These are phyloP conservation scores for Pterocarpus macrocarpus DNA, from an alignment of 306 rosid genomes.

Conservation along the genomic window DNA sequence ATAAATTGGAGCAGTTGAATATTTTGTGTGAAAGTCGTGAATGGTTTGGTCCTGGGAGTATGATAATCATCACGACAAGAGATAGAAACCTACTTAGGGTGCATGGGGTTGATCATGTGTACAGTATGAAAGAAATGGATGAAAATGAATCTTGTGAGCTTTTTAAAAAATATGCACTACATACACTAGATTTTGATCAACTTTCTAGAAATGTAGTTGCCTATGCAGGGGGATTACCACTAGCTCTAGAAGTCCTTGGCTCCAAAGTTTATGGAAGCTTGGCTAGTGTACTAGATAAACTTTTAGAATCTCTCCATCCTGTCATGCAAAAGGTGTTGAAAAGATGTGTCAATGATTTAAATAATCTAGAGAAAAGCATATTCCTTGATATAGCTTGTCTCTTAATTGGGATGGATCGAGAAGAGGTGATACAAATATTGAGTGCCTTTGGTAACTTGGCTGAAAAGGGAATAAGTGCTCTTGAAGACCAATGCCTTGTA, in stretches of 20 bases:
- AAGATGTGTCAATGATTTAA: background rate
- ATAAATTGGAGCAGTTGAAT: background rate
- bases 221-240: no score
- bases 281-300: background rate
- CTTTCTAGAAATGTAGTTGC: no score
- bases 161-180: no score
- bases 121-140: background rate
- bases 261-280: no score
- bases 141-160: background rate
- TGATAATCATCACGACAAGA: conserved; percentile 18
- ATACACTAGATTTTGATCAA: no score
- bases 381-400: conserved; percentile 31
- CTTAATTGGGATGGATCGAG: conserved; percentile 2
- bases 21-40: conserved; percentile 17
- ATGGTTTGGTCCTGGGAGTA: conserved; percentile 6
- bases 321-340: background rate
- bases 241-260: no score
- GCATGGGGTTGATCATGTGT: background rate
- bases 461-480: background rate
- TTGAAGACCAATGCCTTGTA: background rate
- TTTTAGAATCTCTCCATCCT: background rate
- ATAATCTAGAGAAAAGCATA: background rate
- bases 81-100: background rate
- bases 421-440: background rate
- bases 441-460: background rate